Conservation (phyloP, 2,329 filamentous ascomycete genomes). For the Paracoccidioides brasiliensis region DNA sequence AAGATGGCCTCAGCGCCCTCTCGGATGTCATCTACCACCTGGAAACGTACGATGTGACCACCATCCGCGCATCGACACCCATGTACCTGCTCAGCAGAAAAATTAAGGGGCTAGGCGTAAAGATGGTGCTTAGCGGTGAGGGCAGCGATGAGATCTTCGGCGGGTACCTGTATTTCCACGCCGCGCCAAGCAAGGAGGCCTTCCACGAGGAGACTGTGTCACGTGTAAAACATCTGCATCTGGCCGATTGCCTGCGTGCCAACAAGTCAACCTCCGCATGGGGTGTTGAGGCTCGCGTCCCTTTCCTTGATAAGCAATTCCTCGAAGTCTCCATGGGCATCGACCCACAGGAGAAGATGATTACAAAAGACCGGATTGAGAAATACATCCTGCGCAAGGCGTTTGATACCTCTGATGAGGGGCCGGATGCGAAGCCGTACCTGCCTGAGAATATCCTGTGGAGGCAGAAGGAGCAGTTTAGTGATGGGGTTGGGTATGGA, state of each 20-base stretch:
- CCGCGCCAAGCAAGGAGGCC: constrained; percentile 75
- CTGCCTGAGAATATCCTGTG: constrained; percentile 93
- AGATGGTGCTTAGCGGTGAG: constrained; percentile 97
- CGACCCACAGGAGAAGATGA: constrained; percentile 91
- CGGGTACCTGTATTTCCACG: constrained; percentile 97
- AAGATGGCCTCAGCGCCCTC: constrained; percentile 91
- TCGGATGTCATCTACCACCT: constrained; percentile 97
- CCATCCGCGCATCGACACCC: constrained; percentile 92
- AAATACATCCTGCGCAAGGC: constrained; percentile 98
- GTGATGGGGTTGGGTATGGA: constrained; percentile 93
- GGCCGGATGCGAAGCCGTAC: constrained; percentile 63
- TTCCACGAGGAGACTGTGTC: constrained; percentile 93
- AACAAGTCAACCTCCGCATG: constrained; percentile 99
- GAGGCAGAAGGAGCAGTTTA: constrained; percentile 99
- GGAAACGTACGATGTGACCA: constrained; percentile 96
- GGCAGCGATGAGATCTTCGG: constrained; percentile 97
- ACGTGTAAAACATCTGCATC: constrained; percentile 89
- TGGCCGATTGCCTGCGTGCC: constrained; percentile 90
- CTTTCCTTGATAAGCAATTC: constrained; percentile 97
- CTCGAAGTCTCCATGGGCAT: constrained; percentile 86
- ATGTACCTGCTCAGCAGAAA: constrained; percentile 98
- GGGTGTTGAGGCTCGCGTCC: constrained; percentile 94
- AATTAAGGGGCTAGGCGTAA: constrained; percentile 98
- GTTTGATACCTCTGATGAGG: constrained; percentile 79
- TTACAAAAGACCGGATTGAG: constrained; percentile 76